Percentiles rank a stretch among this genome's conserved stretches.
Conservation (phyloP, 345 rosid species). For the Sonneratia caseolaris region DNA sequence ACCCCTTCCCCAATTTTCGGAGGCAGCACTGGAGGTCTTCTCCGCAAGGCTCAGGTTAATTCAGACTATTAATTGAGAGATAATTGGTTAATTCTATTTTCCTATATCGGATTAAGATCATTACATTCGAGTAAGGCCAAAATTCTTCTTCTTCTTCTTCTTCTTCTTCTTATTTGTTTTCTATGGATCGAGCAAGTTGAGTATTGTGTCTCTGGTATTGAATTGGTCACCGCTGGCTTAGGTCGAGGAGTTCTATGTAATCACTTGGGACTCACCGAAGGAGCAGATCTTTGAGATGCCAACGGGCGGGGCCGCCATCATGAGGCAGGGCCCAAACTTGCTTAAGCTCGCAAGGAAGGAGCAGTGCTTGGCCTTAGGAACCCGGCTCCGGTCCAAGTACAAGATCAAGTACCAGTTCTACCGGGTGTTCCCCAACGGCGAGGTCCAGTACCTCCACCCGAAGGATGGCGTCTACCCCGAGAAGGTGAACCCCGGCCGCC, state of each 20-base stretch:
- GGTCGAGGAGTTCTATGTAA: slow-evolving; percentile 88
- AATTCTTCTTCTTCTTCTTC: too few species aligned
- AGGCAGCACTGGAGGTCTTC: slow-evolving; percentile 78
- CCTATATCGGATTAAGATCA: too few species aligned
- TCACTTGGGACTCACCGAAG: slow-evolving; percentile 87
- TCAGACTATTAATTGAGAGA: too few species aligned
- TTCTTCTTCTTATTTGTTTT: too few species aligned
- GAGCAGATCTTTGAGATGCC: slow-evolving; percentile 98
- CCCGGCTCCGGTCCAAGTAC: slow-evolving; percentile 88
- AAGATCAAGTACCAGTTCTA: slow-evolving; percentile 95
- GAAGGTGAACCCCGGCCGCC: slow-evolving; percentile 80
- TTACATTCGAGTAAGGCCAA: too few species aligned
- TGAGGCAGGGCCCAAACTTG: slow-evolving; percentile 92
- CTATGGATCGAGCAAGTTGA: too few species aligned
- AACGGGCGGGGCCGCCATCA: slow-evolving; percentile 87
- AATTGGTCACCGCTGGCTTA: slow-evolving; percentile 13
- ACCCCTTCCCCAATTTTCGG: slow-evolving; percentile 91
- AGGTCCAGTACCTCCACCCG: slow-evolving; percentile 90
- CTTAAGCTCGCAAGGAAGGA: slow-evolving; percentile 92
- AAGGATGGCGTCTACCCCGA: slow-evolving; percentile 95
- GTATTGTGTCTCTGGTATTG: too few species aligned
- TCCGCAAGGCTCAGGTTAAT: slow-evolving; percentile 67
- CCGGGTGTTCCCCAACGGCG: slow-evolving; percentile 88
- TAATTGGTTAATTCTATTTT: too few species aligned
- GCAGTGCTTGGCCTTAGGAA: slow-evolving; percentile 86